These are phyloP conservation scores for Oemleria cerasiformis DNA, from an alignment of 306 rosid genomes.

Conservation along the genomic window DNA sequence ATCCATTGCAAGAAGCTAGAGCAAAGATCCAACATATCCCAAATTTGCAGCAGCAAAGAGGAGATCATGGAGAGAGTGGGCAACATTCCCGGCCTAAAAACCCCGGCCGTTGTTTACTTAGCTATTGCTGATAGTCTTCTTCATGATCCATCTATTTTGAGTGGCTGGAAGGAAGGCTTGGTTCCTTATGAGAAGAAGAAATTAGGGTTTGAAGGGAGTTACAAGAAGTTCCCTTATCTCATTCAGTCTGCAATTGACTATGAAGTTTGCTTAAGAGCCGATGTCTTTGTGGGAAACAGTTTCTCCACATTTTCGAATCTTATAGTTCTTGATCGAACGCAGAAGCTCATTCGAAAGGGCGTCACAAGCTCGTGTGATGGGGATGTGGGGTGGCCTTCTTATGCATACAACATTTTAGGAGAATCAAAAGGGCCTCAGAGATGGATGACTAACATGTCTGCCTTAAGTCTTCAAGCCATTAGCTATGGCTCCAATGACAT, in stretches of 20 bases:
- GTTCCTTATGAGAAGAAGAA: slow-evolving; percentile 77
- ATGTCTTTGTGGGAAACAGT: slow-evolving; percentile 85
- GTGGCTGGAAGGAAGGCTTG: slow-evolving; percentile 67
- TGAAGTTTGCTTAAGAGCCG: slow-evolving; percentile 79
- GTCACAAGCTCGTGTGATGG: slow-evolving; percentile 36
- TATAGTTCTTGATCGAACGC: slow-evolving; percentile 79
- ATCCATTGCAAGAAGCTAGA: slow-evolving; percentile 82
- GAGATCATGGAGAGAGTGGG: slow-evolving; percentile 73
- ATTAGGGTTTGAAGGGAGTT: slow-evolving; percentile 56
- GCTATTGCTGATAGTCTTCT: slow-evolving; percentile 86
- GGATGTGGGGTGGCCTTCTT: slow-evolving; percentile 73
- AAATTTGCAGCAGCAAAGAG: slow-evolving; percentile 76
- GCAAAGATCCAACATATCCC: slow-evolving; percentile 54
- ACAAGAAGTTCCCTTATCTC: slow-evolving; percentile 70
- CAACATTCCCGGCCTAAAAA: slow-evolving; percentile 39
- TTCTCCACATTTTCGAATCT: slow-evolving; percentile 93
- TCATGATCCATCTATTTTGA: slow-evolving; percentile 54
- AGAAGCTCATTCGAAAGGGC: slow-evolving; percentile 52
- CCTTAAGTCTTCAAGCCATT: slow-evolving; percentile 58
- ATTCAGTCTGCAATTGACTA: slow-evolving; percentile 90
- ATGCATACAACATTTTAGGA: slow-evolving; percentile 70
- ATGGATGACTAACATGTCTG: slow-evolving; percentile 79
- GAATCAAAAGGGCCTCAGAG: slow-evolving; percentile 58
- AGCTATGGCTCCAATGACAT: slow-evolving; percentile 75
- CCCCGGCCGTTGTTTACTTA: slow-evolving; percentile 61